Percentiles rank a stretch among this genome's conserved stretches.
These are phyloP conservation scores for Conringia planisiliqua DNA, from an alignment of 345 rosid species.

Conservation along the genomic window DNA sequence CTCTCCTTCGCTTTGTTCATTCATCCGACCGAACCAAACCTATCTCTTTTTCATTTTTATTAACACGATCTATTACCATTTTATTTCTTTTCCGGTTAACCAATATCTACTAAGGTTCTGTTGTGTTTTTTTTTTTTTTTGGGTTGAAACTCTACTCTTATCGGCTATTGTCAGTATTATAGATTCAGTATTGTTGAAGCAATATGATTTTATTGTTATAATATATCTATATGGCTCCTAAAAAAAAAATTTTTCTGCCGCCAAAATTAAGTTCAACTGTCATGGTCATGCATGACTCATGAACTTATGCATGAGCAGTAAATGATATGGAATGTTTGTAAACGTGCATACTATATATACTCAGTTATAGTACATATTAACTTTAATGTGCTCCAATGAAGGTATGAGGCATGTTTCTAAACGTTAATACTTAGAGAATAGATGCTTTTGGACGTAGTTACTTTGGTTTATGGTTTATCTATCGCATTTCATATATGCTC, in stretches of 20 bases:
- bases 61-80: not conserved
- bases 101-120: not conserved
- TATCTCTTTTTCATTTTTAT: not conserved
- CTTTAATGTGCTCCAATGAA: not conserved
- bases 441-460: not conserved
- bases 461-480: not conserved
- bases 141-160: too few relatives aligned
- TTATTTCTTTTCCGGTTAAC: not conserved
- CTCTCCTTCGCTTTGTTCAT: conserved; percentile 6
- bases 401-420: not conserved
- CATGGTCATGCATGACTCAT: not conserved
- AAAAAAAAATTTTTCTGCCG: not conserved
- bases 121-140: not conserved
- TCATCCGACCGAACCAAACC: not conserved
- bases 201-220: not conserved
- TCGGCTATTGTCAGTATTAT: not conserved
- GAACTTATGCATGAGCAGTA: not conserved
- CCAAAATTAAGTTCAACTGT: not conserved
- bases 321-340: not conserved
- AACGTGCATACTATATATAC: not conserved
- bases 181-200: not conserved
- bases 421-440: not conserved
- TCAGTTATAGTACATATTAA: not conserved
- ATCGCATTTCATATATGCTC: not conserved
- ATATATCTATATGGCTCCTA: not conserved